phyloP scores from a whole-genome alignment of 1,139 yeast species.

The Kurtzmaniella quercitrusa region DNA sequence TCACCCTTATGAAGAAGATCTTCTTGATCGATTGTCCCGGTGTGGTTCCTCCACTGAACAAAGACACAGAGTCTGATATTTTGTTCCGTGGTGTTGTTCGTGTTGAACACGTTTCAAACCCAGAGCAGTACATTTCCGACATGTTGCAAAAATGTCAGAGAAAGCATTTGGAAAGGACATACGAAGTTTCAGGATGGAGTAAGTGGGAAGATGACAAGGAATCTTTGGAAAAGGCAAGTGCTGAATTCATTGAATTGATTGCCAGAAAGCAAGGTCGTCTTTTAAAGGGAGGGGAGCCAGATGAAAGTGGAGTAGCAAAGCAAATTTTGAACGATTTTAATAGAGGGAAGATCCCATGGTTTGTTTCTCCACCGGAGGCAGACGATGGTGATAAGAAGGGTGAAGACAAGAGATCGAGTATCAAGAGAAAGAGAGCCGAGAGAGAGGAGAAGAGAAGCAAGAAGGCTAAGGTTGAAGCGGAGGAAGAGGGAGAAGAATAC shows the following conservation, averaged over 20 bases:
- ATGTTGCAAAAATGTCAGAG: constrained; percentile 80
- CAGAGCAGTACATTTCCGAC: constrained; percentile 93
- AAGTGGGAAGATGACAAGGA: constrained; percentile 38
- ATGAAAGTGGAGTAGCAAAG: constrained; percentile 89
- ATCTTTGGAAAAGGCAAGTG: constrained; percentile 49
- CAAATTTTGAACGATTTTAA: constrained; percentile 89
- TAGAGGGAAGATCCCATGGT: constrained; percentile 98
- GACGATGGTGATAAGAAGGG: constrained; percentile 40
- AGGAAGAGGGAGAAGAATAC: constrained; percentile 3
- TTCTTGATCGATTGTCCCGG: constrained; percentile 98
- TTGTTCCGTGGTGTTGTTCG: constrained; percentile 95
- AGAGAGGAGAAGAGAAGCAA: constrained; percentile 24
- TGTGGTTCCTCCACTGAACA: constrained; percentile 91
- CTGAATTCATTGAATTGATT: constrained; percentile 81
- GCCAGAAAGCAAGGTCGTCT: constrained; percentile 93
- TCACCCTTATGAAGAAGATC: constrained; percentile 92
- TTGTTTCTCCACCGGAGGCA: constrained; percentile 85
- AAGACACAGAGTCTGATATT: constrained; percentile 91
- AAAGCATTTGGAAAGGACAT: constrained; percentile 91
- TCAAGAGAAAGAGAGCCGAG: constrained; percentile 49
- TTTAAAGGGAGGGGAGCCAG: constrained; percentile 97
- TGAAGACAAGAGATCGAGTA: constrained; percentile 51
- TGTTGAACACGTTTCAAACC: constrained; percentile 92
- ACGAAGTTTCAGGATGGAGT: constrained; percentile 90
- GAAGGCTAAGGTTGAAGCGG: constrained; percentile 9